Percentiles rank a stretch among this genome's conserved stretches.
These are phyloP conservation scores for Hanseniaspora sp. DNA, from an alignment of 1,139 yeast genomes.

Conservation along the genomic window DNA sequence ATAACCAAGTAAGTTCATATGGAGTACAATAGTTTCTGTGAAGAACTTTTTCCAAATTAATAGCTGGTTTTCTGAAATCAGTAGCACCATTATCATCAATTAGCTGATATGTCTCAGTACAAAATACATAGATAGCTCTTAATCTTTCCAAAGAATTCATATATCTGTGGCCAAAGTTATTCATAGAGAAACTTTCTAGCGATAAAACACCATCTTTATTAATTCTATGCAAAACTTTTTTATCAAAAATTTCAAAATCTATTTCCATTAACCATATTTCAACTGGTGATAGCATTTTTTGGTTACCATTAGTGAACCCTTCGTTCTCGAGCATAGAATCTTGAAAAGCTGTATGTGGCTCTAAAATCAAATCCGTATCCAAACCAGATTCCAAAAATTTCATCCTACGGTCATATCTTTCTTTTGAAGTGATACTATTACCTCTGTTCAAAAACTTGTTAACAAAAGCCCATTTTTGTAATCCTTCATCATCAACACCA, in stretches of 20 bases:
- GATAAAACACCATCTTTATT: constrained; percentile 29
- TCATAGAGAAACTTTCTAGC: constrained; percentile 34
- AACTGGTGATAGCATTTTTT: constrained; percentile 26
- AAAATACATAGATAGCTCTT: constrained; percentile 52
- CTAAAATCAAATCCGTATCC: constrained; percentile 52
- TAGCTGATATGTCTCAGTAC: constrained; percentile 42
- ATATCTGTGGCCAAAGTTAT: constrained; percentile 30
- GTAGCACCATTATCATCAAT: constrained; percentile 29
- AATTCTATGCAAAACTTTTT: constrained; percentile 26
- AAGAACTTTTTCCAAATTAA: constrained; percentile 26
- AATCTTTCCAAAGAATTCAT: constrained; percentile 43
- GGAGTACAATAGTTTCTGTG: constrained; percentile 46
- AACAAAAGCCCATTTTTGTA: constrained; percentile 39
- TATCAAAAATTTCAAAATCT: constrained; percentile 28
- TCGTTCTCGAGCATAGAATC: constrained; percentile 42
- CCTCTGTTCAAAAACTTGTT: constrained; percentile 62
- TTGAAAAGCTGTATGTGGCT: constrained; percentile 56
- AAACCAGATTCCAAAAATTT: constrained; percentile 42
- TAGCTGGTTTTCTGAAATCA: constrained; percentile 27
- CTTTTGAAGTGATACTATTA: constrained; percentile 58
- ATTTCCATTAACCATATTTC: constrained; percentile 29
- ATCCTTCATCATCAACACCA: constrained; percentile 23
- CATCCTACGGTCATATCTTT: constrained; percentile 57
- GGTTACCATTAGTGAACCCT: constrained; percentile 20
- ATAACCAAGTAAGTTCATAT: constrained; percentile 65